Evolutionary conservation across 2,329 filamentous ascomycete genomes (phyloP).

Genomic region (Amylocarpus encephaloides): DNA sequence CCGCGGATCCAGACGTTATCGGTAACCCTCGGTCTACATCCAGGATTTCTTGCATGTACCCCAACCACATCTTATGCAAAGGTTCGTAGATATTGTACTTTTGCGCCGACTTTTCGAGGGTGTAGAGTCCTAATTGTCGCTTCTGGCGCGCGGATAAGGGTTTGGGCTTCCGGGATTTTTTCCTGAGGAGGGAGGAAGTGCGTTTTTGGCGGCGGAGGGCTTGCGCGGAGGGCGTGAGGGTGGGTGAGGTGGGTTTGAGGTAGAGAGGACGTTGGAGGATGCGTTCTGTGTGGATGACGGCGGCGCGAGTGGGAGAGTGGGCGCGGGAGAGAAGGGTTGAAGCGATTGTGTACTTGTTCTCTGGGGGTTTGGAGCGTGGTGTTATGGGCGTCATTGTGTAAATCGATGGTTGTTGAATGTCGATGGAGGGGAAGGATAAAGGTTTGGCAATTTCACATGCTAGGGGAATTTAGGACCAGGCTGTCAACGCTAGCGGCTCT

Average conservation of each 20-base stretch:
- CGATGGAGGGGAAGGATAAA: not conserved
- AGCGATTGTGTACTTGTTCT: conserved; percentile 32
- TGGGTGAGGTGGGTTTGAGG: conserved; percentile 70
- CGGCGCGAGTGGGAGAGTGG: conserved; percentile 66
- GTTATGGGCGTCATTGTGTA: conserved; percentile 19
- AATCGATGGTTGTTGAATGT: not conserved
- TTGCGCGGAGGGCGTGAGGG: conserved; percentile 48
- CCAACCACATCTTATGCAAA: conserved; percentile 72
- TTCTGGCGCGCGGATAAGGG: conserved; percentile 78
- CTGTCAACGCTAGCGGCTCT: not conserved
- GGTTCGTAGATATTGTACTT: conserved; percentile 73
- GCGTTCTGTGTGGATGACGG: conserved; percentile 72
- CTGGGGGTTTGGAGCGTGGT: conserved; percentile 1
- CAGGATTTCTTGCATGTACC: conserved; percentile 78
- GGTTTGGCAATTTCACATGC: conserved; percentile 16
- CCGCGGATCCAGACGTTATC: conserved; percentile 43
- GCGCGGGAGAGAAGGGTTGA: conserved; percentile 67
- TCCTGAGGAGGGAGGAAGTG: conserved; percentile 36
- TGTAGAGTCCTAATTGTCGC: conserved; percentile 64
- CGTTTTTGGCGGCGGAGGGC: conserved; percentile 33
- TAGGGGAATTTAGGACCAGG: conserved; percentile 5
- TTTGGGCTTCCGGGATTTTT: conserved; percentile 46
- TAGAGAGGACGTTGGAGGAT: conserved; percentile 76
- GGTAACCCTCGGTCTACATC: conserved; percentile 39
- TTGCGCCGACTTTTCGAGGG: conserved; percentile 61